Base-by-base conservation (phyloP, 2,329 filamentous ascomycete species). In the Fusarium sulawesiense region DNA sequence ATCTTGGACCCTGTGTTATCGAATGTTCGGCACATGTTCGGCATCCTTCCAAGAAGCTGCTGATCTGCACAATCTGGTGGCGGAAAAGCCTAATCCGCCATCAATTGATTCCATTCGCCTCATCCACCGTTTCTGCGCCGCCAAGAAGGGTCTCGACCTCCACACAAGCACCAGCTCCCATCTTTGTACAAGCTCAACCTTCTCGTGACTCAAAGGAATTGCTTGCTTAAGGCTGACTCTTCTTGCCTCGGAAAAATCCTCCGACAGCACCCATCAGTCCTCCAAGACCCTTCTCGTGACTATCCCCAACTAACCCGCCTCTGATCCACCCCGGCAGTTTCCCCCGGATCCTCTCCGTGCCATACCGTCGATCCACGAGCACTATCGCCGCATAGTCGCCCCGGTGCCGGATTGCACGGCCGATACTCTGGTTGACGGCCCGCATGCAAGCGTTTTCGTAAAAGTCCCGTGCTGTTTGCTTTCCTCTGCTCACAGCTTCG, bases 361-460 rank as follows among this genome's bases (percentile, higher is more conserved):
- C 87, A 80, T 96, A 99, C 54, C 96, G 85, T 68, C 87, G 85
- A 80, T 99, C 96, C 34, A 96, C 83, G 76, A 99, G 86, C 60
- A 98, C 81, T 68, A 99, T 98, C 18, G 92, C 90, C 7, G 96
- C 96, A 80, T 97, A 98, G 80, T 99, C 96, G 25, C 88, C 89
- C 58, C 87, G 87, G 78, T 99, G 96, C 48, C 96, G 86, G 74
- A 99, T 98, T 2, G 94, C 96, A 62, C 96, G 86, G 1, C 96
- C 96, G 72, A 99, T 94, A 76, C 93, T 96, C 83, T 99, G 96
- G 78, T 99, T 99, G 7, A 99, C 96, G 7, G 94, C 93, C 41
- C 96, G 87, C 94, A 99, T 98, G 78, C 94, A 98, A 0, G 93
- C 89, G 77, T 98, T 98, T 78, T 98, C 94, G 77, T 97, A 97